Percentiles rank a stretch among this genome's conserved stretches.
Conservation (phyloP, 2,329 filamentous ascomycete genomes). For the Fusarium virguliforme region DNA sequence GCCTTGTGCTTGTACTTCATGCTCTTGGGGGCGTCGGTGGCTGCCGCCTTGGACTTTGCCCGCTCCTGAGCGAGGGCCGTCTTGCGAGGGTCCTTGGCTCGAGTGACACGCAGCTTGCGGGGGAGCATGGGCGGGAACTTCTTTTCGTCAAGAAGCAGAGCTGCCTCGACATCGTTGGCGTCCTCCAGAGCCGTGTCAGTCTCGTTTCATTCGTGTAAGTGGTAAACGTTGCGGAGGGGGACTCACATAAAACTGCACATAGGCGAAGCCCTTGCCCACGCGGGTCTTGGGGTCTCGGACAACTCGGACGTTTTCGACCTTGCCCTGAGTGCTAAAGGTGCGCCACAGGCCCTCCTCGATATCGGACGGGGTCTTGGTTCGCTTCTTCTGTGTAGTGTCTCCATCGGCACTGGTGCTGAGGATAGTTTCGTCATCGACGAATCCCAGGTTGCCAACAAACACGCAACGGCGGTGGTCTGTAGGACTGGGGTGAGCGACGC, state of each 20-base stretch:
- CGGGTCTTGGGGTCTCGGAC: constrained; percentile 91
- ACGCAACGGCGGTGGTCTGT: constrained; percentile 91
- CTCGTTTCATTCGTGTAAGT: constrained; percentile 10
- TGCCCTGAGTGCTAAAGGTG: constrained; percentile 81
- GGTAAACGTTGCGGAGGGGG: not conserved
- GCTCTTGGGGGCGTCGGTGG: constrained; percentile 58
- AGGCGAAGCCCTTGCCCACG: constrained; percentile 96
- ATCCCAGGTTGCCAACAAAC: constrained; percentile 96
- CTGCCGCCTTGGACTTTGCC: constrained; percentile 53
- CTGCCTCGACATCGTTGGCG: constrained; percentile 89
- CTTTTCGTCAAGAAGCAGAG: constrained; percentile 89
- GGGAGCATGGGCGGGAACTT: constrained; percentile 96
- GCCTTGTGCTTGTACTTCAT: constrained; percentile 78
- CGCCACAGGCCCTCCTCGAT: constrained; percentile 94
- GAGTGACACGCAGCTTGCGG: constrained; percentile 85
- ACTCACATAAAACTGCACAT: constrained; percentile 90
- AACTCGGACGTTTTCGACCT: constrained; percentile 93
- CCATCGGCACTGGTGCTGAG: constrained; percentile 76
- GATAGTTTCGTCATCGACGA: constrained; percentile 91
- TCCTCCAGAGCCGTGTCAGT: constrained; percentile 66
- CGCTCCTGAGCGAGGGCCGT: constrained; percentile 65
- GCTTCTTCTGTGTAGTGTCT: constrained; percentile 79
- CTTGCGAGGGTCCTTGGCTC: constrained; percentile 83
- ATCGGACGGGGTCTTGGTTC: constrained; percentile 83
- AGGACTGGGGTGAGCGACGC: constrained; percentile 87